phyloP scores from a whole-genome alignment of 345 rosid species.

The Hypericum androsaemum region DNA sequence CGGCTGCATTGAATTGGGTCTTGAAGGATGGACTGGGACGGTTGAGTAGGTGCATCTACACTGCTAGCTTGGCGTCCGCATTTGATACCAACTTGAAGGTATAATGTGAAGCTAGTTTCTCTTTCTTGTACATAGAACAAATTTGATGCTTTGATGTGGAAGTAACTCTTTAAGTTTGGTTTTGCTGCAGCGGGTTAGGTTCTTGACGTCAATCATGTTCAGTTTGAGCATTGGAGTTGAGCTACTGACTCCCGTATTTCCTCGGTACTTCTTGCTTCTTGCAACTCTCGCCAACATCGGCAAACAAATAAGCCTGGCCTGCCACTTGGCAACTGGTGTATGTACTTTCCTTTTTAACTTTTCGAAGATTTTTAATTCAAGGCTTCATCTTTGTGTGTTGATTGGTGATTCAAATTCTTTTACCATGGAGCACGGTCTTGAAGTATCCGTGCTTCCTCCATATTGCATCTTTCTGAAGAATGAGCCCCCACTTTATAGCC shows the following conservation, averaged over 20 bases:
- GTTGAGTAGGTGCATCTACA: conserved; percentile 78
- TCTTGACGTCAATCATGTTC: conserved; percentile 68
- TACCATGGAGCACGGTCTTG: too few species aligned
- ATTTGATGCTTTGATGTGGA: too few species aligned
- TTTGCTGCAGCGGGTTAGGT: conserved; percentile 61
- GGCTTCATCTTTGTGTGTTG: neutral
- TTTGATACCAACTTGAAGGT: conserved; percentile 94
- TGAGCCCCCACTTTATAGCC: too few species aligned
- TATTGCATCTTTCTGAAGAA: too few species aligned
- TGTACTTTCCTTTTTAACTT: conserved; percentile 24
- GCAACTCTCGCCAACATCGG: conserved; percentile 82
- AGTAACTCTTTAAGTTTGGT: conserved; percentile 9
- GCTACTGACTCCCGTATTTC: conserved; percentile 71
- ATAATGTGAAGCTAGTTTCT: neutral
- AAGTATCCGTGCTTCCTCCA: too few species aligned
- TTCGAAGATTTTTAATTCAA: neutral
- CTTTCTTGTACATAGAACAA: neutral
- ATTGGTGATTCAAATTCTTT: neutral
- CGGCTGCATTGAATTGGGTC: conserved; percentile 92
- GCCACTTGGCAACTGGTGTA: conserved; percentile 82
- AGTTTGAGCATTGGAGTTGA: conserved; percentile 89
- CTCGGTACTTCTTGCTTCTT: conserved; percentile 64
- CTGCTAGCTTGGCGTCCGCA: conserved; percentile 78
- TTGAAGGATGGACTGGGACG: conserved; percentile 88
- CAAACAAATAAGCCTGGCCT: conserved; percentile 84